Conservation (phyloP, 2,329 filamentous ascomycete species). For the Whalleya microplaca region DNA sequence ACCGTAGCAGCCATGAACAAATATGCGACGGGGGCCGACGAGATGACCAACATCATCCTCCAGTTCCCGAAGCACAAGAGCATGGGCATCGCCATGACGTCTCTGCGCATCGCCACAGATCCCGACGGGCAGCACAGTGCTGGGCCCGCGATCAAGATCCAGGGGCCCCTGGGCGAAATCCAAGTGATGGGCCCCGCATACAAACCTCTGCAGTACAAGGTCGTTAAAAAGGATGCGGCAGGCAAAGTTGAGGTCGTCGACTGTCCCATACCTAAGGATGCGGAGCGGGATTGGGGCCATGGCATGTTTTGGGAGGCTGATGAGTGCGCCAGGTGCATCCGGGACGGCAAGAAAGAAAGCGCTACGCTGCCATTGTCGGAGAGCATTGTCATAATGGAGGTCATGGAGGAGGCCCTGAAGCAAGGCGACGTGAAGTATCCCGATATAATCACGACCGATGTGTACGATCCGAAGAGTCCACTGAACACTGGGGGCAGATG, state of each 20-base stretch:
- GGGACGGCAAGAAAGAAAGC: slow-evolving; percentile 79
- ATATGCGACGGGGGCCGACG: slow-evolving; percentile 76
- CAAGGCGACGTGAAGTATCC: slow-evolving; percentile 60
- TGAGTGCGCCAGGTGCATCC: slow-evolving; percentile 73
- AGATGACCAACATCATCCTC: slow-evolving; percentile 76
- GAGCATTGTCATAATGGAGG: slow-evolving; percentile 83
- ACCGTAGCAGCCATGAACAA: slow-evolving; percentile 73
- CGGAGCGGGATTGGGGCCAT: slow-evolving; percentile 61
- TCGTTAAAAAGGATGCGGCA: slow-evolving; percentile 59
- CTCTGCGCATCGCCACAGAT: slow-evolving; percentile 64
- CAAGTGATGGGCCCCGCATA: slow-evolving; percentile 76
- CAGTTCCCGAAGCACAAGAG: slow-evolving; percentile 71
- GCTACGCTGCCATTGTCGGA: slow-evolving; percentile 71
- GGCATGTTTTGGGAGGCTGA: slow-evolving; percentile 93
- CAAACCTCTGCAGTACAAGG: slow-evolving; percentile 66
- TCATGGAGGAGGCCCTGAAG: slow-evolving; percentile 59
- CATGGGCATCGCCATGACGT: slow-evolving; percentile 74
- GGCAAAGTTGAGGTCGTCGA: slow-evolving; percentile 55
- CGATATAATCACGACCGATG: slow-evolving; percentile 58
- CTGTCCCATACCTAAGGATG: slow-evolving; percentile 57
- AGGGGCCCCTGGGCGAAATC: slow-evolving; percentile 81
- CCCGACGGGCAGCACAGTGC: slow-evolving; percentile 62
- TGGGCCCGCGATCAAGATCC: slow-evolving; percentile 74
- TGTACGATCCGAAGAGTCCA: slow-evolving; percentile 63
- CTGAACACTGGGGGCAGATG: slow-evolving; percentile 56